Evolutionary conservation across 495 filamentous ascomycete genomes (phyloP), one percentile per base, ranked within the genome.

Genomic region (Penicillium subrubescens): DNA sequence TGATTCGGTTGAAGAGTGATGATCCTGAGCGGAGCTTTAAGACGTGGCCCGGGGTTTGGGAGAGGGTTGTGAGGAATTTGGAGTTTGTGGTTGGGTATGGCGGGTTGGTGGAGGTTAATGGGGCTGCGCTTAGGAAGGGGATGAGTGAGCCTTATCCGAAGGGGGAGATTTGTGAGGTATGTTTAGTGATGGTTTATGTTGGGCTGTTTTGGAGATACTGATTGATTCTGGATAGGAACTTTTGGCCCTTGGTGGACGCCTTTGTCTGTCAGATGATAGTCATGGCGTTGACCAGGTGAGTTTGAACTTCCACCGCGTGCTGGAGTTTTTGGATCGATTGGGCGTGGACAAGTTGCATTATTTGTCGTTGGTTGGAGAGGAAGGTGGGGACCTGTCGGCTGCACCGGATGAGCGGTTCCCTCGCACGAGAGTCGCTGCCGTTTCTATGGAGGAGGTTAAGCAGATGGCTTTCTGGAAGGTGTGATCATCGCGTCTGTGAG

Each of bases 261-360:
- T 97, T 68, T 92, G 90, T 59, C 77, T 98, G 43, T 95, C 91
- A 4, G 94, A 98, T 75, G 94, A 98, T 73, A 94, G 92, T 70
- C 94, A 98, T 73, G 88, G 89, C 29, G 82, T 92, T 61, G 88
- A 84, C 10, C 93, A 98, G 75, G 83, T 98, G 4, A 90, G 85
- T 51, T 83, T 88, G 61, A 88, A 91, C 70, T 92, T 88, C 75
- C 70, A 72, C 46, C 79, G 79, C 23, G 79, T 88, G n/a, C 69
- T 90, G 61, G 79, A 86, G 0, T 96, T 86, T 62, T 61, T 87
- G 56, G 76, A 81, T 58, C 60, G 63, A 15, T 75, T 77, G 34
- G 84, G 81, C 17, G 84, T 90, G 31, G 59, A 66, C 25, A 70
- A 62, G 5, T 33, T 86, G 65, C 74, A 77, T 74, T 79, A 80